Conservation (phyloP, 2,329 filamentous ascomycete species). For the Fonsecaea monophora region DNA sequence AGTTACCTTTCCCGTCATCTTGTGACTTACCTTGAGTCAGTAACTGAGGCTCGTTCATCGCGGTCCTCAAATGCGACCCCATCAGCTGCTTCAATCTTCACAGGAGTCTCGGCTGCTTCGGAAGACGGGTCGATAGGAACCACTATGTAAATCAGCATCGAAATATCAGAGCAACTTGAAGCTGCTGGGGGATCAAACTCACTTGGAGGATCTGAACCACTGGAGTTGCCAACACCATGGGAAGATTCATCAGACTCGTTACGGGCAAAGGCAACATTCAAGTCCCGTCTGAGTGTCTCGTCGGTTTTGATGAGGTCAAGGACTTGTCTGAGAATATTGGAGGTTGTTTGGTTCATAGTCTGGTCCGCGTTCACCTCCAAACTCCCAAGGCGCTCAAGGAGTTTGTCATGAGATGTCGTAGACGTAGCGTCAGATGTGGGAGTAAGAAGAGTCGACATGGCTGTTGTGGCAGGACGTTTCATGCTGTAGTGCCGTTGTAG, state of each 20-base stretch:
- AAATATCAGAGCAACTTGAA: not conserved
- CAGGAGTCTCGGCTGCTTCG: not conserved
- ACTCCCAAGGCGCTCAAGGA: not conserved
- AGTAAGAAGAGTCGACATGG: not conserved
- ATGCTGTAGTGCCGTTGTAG: not conserved
- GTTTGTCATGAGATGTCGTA: not conserved
- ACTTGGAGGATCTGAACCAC: not conserved
- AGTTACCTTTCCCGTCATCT: not conserved
- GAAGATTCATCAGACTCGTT: not conserved
- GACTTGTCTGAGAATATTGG: not conserved
- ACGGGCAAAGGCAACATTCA: not conserved
- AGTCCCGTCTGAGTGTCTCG: not conserved
- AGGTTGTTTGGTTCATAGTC: not conserved
- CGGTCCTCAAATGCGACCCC: not conserved
- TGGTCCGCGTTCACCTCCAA: not conserved
- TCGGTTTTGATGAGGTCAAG: not conserved
- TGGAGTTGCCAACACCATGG: not conserved
- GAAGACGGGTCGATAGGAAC: not conserved
- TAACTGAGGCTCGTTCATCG: not conserved
- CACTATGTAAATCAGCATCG: not conserved
- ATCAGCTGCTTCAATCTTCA: not conserved
- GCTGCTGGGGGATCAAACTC: not conserved
- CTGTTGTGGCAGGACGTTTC: not conserved
- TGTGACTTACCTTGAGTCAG: not conserved
- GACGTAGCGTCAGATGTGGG: not conserved